Base-by-base conservation (phyloP, 768 basidiomycete species). In the Mycena maculata region DNA sequence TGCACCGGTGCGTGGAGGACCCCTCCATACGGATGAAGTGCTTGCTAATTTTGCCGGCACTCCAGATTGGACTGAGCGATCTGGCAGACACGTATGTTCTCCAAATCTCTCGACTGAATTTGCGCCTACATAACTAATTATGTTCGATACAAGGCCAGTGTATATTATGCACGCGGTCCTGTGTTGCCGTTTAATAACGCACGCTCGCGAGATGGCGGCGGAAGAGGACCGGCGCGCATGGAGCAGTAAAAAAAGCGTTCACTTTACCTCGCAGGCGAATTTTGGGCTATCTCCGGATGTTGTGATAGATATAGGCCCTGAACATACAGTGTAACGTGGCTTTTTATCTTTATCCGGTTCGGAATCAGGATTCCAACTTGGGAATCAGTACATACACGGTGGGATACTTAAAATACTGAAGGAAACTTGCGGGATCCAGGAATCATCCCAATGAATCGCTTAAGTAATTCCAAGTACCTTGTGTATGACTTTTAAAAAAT, bases 121-220 rank as follows among this genome's bases (percentile, higher is more conserved):
- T 56, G 9, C 45, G n/a, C 2, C 20, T 8, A 2, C 28, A n/a
- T 27, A 36, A 3, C 30, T 39, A n/a, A n/a, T n/a, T 4, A 9
- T 18, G 22, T 27, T 50, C 31, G 22, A 15, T 12, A 9, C n/a
- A 36, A 67, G 60, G 8, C 67, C 60, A 8, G 25, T 67, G 20
- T 38, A n/a, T 1, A 54, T 63, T 2, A 62, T 68, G 60, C 67
- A 68, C 41, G 27, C 56, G 22, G 36, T 68, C 25, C 42, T 68
- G 11, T 31, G 23, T 22, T 68, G 67, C 36, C 60, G 61, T n/a
- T 30, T 68, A 38, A 48, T 68, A 27, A 63, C 61, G 23, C 67
- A 68, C 50, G 61, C 55, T 25, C 67, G 67, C 0, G 38, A 30
- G 47, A 28, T 67, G 27, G 66, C 66, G 1, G 66, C 60, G 30